These are phyloP conservation scores for Coemansia sp. DNA, from an alignment of 192 early-diverging fungal species.

Conservation along the genomic window DNA sequence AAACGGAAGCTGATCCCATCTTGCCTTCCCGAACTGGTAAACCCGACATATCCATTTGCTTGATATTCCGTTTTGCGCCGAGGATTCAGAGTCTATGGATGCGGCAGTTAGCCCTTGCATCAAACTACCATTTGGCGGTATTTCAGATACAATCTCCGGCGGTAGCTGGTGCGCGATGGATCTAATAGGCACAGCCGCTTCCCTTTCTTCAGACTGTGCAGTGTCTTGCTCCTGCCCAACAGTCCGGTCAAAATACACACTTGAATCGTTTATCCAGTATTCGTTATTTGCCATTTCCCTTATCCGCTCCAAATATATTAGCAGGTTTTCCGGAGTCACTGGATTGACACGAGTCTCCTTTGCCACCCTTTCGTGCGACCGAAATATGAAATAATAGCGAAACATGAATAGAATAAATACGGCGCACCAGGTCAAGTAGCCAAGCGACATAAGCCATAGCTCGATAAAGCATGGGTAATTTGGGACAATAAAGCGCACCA, in stretches of 20 bases:
- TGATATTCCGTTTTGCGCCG: background rate
- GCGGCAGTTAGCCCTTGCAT: background rate
- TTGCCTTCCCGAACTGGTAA: background rate
- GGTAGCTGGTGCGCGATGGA: background rate
- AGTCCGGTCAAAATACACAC: background rate
- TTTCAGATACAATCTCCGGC: background rate
- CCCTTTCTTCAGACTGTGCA: background rate
- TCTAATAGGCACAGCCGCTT: background rate
- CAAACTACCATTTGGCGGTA: background rate
- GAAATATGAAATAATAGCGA: conserved; percentile 23
- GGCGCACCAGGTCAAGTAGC: conserved; percentile 22
- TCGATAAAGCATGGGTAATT: conserved; percentile 45
- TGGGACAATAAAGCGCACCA: conserved; percentile 12
- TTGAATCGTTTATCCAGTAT: conserved; percentile 1
- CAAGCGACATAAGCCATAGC: conserved; percentile 17
- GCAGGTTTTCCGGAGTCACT: conserved; percentile 37
- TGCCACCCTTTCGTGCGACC: conserved; percentile 15
- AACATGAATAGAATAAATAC: conserved; percentile 28
- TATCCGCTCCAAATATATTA: conserved; percentile 19
- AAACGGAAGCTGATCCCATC: conserved; percentile 8
- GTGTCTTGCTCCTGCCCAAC: background rate
- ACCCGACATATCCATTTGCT: background rate
- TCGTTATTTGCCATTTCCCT: conserved; percentile 1
- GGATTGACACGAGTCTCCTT: conserved; percentile 28
- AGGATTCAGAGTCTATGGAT: background rate